Percentiles rank a stretch among this genome's conserved stretches.
Evolutionary conservation across 2,329 filamentous ascomycete species (phyloP).

Genomic region (Ophiostoma fasciatum): DNA sequence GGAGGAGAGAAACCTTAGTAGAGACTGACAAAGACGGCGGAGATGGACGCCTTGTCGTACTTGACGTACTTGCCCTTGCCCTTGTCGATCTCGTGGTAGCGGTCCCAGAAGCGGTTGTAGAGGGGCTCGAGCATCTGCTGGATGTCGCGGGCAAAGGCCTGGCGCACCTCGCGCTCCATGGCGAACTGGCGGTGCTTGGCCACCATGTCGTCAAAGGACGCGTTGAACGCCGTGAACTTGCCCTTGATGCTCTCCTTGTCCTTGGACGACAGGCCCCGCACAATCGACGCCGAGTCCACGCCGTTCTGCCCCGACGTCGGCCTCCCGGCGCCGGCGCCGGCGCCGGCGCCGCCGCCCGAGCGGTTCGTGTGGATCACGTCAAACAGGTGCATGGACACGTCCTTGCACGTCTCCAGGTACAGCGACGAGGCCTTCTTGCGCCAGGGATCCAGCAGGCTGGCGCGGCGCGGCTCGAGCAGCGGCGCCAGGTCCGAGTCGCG

Average conservation of each 20-base stretch:
- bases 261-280: slow-evolving; percentile 73
- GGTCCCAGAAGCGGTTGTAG: slow-evolving; percentile 90
- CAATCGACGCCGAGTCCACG: slow-evolving; percentile 65
- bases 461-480: slow-evolving; percentile 52
- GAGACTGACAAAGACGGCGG: slow-evolving; percentile 45
- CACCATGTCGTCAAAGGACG: slow-evolving; percentile 78
- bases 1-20: slow-evolving; percentile 18
- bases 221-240: slow-evolving; percentile 88
- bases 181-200: slow-evolving; percentile 64
- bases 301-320: slow-evolving; percentile 55
- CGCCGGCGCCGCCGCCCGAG: slow-evolving; percentile 23
- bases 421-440: slow-evolving; percentile 70
- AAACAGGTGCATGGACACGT: slow-evolving; percentile 69
- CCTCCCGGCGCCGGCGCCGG: slow-evolving; percentile 22
- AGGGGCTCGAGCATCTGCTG: slow-evolving; percentile 86
- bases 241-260: slow-evolving; percentile 94
- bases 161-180: slow-evolving; percentile 84
- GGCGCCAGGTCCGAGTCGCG: slow-evolving; percentile 62
- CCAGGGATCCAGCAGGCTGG: slow-evolving; percentile 57
- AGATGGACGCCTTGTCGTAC: slow-evolving; percentile 78
- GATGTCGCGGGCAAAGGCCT: slow-evolving; percentile 67
- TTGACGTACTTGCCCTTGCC: slow-evolving; percentile 97
- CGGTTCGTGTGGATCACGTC: slow-evolving; percentile 88
- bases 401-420: slow-evolving; percentile 80
- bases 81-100: slow-evolving; percentile 95